Evolutionary conservation across 2,329 filamentous ascomycete species (phyloP), one percentile per base, ranked within the genome.

Genomic region (Colletotrichum lentis): DNA sequence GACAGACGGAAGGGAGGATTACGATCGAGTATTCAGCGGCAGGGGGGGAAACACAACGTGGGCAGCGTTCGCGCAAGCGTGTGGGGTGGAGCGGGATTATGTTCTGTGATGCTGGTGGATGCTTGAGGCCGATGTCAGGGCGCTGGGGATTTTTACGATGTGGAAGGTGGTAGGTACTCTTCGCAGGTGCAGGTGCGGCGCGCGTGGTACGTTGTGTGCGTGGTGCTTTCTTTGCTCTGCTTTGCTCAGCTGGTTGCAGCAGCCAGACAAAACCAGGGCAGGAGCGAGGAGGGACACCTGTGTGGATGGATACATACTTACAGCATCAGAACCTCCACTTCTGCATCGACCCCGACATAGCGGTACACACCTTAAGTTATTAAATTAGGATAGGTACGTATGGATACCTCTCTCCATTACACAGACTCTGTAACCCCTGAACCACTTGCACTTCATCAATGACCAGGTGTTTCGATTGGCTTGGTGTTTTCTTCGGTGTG

Each of bases 131-230:
- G 66, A 66, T 60, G 62, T 53, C 61, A 35, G 66, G 65, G 50
- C 55, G 20, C 49, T 57, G 66, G 62, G 66, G 62, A 69, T 61
- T 69, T 66, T 69, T 69, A 56, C 66, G 50, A 65, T 39, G 44
- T 50, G 66, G 55, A 64, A 46, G 52, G 43, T 50, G 55, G 50
- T 39, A 31, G 27, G 64, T n/a, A 54, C 41, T 50, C 54, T 46
- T 7, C 3, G 39, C 60, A 49, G 59, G 64, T 69, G 58, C 62
- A 58, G 54, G 27, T 56, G 64, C 62, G 31, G 27, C 27, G 27
- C 10, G 41, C 35, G 37, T 53, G 63, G 35, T 54, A 41, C 39
- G 62, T 41, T 41, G 31, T 35, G 46, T 46, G 65, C 18, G 60
- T 53, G 53, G 44, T 65, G 56, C 56, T n/a, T 41, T 57, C 56